phyloP scores from a whole-genome alignment of 306 rosid species.

The Canavalia ensiformis region DNA sequence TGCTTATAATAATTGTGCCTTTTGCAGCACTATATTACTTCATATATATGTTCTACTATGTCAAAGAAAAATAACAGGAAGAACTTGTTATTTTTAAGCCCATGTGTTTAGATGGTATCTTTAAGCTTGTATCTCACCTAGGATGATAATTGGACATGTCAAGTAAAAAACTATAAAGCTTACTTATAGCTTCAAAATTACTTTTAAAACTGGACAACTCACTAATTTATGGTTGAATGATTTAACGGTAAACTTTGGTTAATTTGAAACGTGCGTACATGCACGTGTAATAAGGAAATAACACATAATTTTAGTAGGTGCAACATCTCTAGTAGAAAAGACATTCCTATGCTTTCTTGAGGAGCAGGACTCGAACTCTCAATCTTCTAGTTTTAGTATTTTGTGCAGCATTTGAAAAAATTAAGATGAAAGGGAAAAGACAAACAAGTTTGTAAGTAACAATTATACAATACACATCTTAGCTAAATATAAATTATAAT shows the following conservation, averaged over 20 bases:
- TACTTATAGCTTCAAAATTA: neutral
- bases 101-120: neutral
- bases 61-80: neutral
- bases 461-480: neutral
- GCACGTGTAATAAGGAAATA: neutral
- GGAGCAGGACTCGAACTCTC: no score
- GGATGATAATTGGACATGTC: neutral
- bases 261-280: neutral
- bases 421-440: no score
- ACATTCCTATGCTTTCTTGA: no score
- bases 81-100: neutral
- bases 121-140: neutral
- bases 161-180: neutral
- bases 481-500: neutral
- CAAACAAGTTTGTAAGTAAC: no score
- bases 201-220: neutral
- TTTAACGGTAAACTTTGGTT: neutral
- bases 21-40: neutral
- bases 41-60: neutral
- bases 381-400: no score
- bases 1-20: conserved; percentile 1
- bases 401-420: no score
- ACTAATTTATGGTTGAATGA: neutral
- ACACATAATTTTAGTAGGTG: neutral
- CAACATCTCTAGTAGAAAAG: no score